Evolutionary conservation across 1,139 yeast genomes (phyloP), one percentile per base, ranked within the genome.

Genomic region (Saccharomycopsis crataegensis): DNA sequence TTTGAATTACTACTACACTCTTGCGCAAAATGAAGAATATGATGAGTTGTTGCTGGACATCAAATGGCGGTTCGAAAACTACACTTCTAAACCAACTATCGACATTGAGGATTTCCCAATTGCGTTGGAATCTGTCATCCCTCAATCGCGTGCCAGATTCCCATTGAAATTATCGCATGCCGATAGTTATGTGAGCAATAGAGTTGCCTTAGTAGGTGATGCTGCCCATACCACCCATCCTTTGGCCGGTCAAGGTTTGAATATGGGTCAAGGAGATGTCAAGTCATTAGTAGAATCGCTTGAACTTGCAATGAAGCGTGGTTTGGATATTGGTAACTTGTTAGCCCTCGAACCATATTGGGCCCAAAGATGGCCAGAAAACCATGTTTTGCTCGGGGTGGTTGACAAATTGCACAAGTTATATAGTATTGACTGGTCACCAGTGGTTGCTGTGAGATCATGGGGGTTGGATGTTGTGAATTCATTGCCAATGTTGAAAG

Each of bases 151-250:
- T 57, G 98, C 96, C 0, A 76, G 86, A 49, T 94, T 94, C 72
- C 99, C 99, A 6, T 73, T 94, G 61, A 83, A 84, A 60, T 70
- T 91, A 74, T 82, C 91, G 32, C 98, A 94, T 64, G 96, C 96
- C 2, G 98, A 93, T 63, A 79, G 87, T 1, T 93, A 94, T 65
- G 80, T 88, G 14, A 80, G 82, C 1, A 91, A 87, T 5, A 75
- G 99, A 60, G 78, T 91, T 38, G 99, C 98, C 0, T 73, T 93
- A 22, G 86, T 93, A 8, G 99, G 99, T 22, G 99, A 93, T 69
- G 99, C 99, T 1, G 99, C 98, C 0, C 99, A 93, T 62, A 86
- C 98, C 0, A 88, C 96, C 1, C 99, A 93, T 67, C 99, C 99
- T 2, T 74, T 93, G 57, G 98, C 98, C 1, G 99, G 99, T 4